Evolutionary conservation across 1,139 yeast species (phyloP), one percentile per base, ranked within the genome.

Genomic region (Entelexis sorbosivorans): DNA sequence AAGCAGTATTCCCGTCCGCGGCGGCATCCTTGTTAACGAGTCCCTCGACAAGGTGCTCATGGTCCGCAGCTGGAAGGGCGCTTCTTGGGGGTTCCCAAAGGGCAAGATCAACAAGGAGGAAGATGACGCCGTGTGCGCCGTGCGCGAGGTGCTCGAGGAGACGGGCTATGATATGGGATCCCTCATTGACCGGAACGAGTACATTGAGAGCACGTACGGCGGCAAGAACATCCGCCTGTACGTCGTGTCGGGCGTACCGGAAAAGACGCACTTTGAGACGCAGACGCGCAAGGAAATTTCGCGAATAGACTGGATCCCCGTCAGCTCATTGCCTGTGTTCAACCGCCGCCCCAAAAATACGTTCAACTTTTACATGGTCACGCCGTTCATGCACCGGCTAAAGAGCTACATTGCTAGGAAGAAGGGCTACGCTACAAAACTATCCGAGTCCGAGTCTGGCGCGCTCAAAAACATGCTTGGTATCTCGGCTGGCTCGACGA

Each of bases 31-130:
- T 49, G 76, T 93, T 61, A 88, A 87, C 64, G 73, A 75, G 51
- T 78, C 76, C 42, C 68, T 87, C 70, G 76, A 81, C 52, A 86
- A 85, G 63, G 73, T 87, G 9, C 64, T 93, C 38, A 70, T 93
- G 61, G 95, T 91, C 3, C 81, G 86, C 63, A 97, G 96, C 2
- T 81, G 82, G 54, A 94, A 86, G 59, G 77, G 89, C n/a, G 72
- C 72, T 38, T 71, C 79, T 2, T 93, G 98, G 98, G 86, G 96
- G 6, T 93, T 93, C 63, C 99, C 99, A 5, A 74, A 96, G 65
- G 99, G 99, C 9, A 93, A 93, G 67, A 93, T 93, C 53, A 85
- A 95, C 38, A 89, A 91, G 64, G 95, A 81, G 62, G 99, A 93
- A 68, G 73, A 81, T 9, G 98, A 93, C 66, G 75, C 79, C n/a